Percentiles rank a stretch among this genome's conserved stretches.
phyloP scores from a whole-genome alignment of 2,329 filamentous ascomycete genomes.

The Cercospora zeina region DNA sequence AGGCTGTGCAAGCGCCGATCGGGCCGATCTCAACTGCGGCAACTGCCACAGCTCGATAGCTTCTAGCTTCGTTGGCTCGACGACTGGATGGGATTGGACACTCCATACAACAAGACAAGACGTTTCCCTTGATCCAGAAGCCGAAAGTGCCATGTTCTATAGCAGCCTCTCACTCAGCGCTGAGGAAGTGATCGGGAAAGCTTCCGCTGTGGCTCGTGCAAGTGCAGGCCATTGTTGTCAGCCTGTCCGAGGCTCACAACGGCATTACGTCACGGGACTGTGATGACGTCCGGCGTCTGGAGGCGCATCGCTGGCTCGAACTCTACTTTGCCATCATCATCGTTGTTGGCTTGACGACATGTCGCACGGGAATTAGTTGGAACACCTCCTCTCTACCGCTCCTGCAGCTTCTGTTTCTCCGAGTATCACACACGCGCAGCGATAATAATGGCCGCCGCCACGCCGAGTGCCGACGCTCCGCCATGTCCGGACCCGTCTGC shows the following conservation, averaged over 20 bases:
- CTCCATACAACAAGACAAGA: background rate
- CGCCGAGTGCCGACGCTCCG: conserved; percentile 14
- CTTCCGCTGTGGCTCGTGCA: background rate
- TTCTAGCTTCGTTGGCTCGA: background rate
- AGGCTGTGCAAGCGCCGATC: background rate
- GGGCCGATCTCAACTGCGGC: background rate
- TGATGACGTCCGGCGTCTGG: background rate
- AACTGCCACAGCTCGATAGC: background rate
- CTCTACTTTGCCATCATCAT: background rate
- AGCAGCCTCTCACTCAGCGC: background rate
- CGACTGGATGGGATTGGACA: background rate
- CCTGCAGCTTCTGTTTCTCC: background rate
- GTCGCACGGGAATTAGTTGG: background rate
- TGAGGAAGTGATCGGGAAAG: background rate
- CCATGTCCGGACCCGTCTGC: conserved; percentile 50
- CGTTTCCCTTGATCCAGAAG: background rate
- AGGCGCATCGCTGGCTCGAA: background rate
- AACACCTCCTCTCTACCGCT: background rate
- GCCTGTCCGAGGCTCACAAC: background rate
- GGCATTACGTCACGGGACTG: background rate
- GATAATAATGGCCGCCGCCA: conserved; percentile 27
- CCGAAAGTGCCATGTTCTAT: background rate
- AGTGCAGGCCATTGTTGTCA: background rate
- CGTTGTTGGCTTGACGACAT: background rate
- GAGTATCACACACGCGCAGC: background rate